phyloP scores from a whole-genome alignment of 83 land plant species.

The Picea mariana region DNA sequence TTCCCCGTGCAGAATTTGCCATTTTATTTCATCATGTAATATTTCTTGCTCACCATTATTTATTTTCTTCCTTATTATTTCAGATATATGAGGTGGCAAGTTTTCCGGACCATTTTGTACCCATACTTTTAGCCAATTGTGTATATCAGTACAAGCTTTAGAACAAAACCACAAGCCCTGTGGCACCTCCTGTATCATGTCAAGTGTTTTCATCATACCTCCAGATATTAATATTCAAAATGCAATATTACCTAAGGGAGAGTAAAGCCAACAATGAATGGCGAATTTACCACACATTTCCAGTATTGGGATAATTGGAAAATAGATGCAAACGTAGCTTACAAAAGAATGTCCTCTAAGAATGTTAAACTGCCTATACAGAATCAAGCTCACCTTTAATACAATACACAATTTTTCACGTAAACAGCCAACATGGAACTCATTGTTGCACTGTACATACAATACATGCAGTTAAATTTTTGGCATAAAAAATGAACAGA shows the following conservation, averaged over 20 bases:
- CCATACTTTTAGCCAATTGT: constrained; percentile 46
- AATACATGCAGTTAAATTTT: not conserved
- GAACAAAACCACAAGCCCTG: constrained; percentile 90
- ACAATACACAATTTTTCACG: constrained; percentile 65
- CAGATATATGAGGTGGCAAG: constrained; percentile 38
- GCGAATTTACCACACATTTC: not conserved
- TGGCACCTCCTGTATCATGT: constrained; percentile 71
- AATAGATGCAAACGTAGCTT: not conserved
- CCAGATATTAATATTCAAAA: not conserved
- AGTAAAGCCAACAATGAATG: not conserved
- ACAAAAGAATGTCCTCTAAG: not conserved
- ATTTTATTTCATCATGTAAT: constrained; percentile 47
- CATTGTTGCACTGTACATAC: constrained; percentile 76
- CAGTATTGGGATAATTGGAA: not conserved
- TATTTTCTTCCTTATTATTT: constrained; percentile 38
- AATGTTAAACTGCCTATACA: too few species aligned
- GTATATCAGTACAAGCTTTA: constrained; percentile 63
- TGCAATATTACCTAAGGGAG: not conserved
- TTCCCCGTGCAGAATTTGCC: constrained; percentile 88
- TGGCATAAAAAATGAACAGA: not conserved
- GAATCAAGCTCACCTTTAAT: constrained; percentile 60
- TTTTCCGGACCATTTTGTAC: constrained; percentile 51
- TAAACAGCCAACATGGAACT: constrained; percentile 93
- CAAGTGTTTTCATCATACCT: not conserved
- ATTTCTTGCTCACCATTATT: constrained; percentile 15